A percentile compares a stretch with the other conserved stretches of the same genome.
Evolutionary conservation across 2,329 filamentous ascomycete species (phyloP).

Genomic region (Botrytis porri): DNA sequence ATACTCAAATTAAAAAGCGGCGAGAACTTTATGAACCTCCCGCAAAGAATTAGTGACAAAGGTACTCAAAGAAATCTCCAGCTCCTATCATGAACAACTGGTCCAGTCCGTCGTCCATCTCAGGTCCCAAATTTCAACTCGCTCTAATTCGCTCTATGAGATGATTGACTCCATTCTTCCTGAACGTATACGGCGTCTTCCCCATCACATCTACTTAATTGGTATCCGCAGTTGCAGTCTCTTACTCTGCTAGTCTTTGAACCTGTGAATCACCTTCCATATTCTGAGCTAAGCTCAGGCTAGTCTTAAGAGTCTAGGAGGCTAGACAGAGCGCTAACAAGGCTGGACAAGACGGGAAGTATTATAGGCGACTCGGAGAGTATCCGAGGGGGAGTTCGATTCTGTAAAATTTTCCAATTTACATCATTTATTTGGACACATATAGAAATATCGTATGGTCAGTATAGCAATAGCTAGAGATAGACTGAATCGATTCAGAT

Average conservation of each 20-base stretch:
- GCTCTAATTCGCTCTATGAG: rapidly evolving
- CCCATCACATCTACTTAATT: background rate
- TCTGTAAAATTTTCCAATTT: no score
- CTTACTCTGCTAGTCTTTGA: background rate
- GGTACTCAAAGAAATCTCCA: background rate
- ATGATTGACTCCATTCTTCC: background rate
- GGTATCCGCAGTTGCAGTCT: background rate
- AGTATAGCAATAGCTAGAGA: no score
- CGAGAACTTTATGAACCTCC: background rate
- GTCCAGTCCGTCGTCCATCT: background rate
- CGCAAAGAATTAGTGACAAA: background rate
- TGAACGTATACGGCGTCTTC: background rate
- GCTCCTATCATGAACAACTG: background rate
- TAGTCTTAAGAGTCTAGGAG: no score
- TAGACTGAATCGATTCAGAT: no score
- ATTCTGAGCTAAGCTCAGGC: background rate
- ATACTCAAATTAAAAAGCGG: background rate
- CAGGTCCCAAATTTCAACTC: background rate
- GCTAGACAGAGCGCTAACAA: no score
- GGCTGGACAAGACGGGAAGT: no score
- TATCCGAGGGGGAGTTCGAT: no score
- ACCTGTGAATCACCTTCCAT: background rate
- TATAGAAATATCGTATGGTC: no score
- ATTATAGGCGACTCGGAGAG: no score
- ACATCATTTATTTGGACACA: no score